Percentiles rank a stretch among this genome's conserved stretches.
Evolutionary conservation across 306 rosid genomes (phyloP).

Genomic region (Cucurbita pepo): DNA sequence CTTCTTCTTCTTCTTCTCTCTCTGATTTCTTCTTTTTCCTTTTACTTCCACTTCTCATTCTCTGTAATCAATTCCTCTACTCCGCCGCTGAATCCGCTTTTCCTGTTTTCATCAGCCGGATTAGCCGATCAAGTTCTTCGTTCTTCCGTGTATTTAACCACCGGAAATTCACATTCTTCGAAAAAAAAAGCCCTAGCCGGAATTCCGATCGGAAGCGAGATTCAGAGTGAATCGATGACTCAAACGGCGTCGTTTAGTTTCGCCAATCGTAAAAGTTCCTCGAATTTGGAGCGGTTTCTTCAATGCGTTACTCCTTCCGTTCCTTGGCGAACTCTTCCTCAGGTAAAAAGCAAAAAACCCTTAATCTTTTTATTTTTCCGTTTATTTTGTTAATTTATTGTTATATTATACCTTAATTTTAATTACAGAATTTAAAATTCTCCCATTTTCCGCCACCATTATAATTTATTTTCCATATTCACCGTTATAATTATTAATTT

Average conservation of each 20-base stretch:
- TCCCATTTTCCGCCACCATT: not conserved
- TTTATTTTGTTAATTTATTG: not conserved
- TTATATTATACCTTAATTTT: not conserved
- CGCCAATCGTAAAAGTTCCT: slow-evolving; percentile 6
- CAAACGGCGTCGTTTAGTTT: slow-evolving; percentile 2
- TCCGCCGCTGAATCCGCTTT: not conserved
- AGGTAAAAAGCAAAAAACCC: slow-evolving; percentile 17
- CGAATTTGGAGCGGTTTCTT: slow-evolving; percentile 52
- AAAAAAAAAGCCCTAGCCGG: not conserved
- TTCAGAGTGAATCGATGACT: slow-evolving; percentile 2
- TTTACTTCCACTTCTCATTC: not conserved
- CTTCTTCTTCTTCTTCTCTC: not conserved
- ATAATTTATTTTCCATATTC: no score
- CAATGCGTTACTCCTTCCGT: slow-evolving; percentile 50
- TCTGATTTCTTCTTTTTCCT: not conserved
- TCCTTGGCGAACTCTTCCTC: slow-evolving; percentile 37
- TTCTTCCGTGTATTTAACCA: not conserved
- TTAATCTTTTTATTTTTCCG: not conserved
- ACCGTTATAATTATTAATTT: not conserved
- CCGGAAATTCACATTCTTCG: not conserved
- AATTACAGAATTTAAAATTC: no score
- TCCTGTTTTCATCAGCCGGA: not conserved
- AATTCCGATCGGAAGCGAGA: not conserved
- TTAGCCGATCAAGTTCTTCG: not conserved
- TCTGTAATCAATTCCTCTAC: not conserved